These are phyloP conservation scores for Leishmania major DNA, from an alignment of 208 protist genomes.

Conservation along the genomic window DNA sequence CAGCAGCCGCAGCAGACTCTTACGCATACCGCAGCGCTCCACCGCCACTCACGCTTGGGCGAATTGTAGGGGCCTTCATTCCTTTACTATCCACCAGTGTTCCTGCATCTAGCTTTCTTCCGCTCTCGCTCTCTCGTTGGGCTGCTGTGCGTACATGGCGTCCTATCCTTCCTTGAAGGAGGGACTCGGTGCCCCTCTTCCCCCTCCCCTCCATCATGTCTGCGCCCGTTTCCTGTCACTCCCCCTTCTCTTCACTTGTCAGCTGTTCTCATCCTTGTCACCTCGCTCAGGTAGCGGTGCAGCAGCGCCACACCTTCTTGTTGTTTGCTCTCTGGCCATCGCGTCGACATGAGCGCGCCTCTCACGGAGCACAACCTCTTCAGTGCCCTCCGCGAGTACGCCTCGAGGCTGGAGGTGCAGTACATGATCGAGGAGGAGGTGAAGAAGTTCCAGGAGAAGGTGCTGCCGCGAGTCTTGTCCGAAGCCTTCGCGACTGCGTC, in stretches of 20 bases:
- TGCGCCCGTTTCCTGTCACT: not conserved
- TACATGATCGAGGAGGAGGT: conserved; percentile 63
- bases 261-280: not conserved
- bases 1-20: not conserved
- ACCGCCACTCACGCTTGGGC: not conserved
- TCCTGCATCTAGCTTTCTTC: not conserved
- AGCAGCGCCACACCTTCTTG: not conserved
- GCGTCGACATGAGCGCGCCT: conserved; percentile 12
- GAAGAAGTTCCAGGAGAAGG: conserved; percentile 37
- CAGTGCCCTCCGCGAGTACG: conserved; percentile 37
- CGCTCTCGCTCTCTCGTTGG: not conserved
- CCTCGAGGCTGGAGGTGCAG: conserved; percentile 63
- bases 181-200: not conserved
- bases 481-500: not conserved
- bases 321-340: not conserved
- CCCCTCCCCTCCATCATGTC: too few species aligned
- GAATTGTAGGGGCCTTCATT: not conserved
- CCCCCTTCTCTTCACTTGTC: not conserved
- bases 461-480: conserved; percentile 16
- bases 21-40: not conserved
- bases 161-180: not conserved
- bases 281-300: not conserved
- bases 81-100: not conserved
- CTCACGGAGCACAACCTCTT: conserved; percentile 44
- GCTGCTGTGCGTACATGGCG: not conserved